A percentile compares a stretch with the other conserved stretches of the same genome.
phyloP scores from a whole-genome alignment of 2,329 filamentous ascomycete species.

The Aschersonia sp. region DNA sequence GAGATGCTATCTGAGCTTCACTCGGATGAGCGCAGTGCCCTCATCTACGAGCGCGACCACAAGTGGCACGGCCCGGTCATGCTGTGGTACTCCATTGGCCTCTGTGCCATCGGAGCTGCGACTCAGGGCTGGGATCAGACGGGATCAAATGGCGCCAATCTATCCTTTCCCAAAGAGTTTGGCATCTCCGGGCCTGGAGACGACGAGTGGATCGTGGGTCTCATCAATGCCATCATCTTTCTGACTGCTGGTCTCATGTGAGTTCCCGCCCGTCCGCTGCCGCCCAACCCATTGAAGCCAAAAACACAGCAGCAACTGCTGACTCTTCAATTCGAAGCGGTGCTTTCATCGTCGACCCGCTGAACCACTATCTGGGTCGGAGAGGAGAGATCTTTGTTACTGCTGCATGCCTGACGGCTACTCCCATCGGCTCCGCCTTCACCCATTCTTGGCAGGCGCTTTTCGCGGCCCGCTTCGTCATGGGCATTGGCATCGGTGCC shows the following conservation, averaged over 20 bases:
- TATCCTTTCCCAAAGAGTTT: constrained; percentile 37
- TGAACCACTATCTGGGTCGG: constrained; percentile 48
- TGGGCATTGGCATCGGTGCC: constrained; percentile 54
- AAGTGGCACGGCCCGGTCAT: constrained; percentile 35
- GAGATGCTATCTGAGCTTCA: constrained; percentile 8
- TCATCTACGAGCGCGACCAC: constrained; percentile 34
- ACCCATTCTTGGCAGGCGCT: constrained; percentile 51
- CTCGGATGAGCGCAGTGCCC: constrained; percentile 16
- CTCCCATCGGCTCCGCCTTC: constrained; percentile 43
- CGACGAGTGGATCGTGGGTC: constrained; percentile 24
- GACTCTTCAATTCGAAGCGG: constrained; percentile 5
- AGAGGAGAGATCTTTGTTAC: constrained; percentile 52
- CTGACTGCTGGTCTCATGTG: constrained; percentile 42
- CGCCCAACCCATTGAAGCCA: not conserved
- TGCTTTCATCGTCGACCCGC: constrained; percentile 22
- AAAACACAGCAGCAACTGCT: not conserved
- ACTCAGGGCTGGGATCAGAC: constrained; percentile 50
- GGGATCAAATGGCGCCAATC: constrained; percentile 42
- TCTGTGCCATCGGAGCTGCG: constrained; percentile 40
- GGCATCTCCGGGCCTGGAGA: constrained; percentile 19
- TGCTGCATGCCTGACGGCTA: constrained; percentile 28
- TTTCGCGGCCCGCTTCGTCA: constrained; percentile 48
- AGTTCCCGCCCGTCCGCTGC: constrained; percentile 10
- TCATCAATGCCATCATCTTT: constrained; percentile 16
- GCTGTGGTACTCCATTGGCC: constrained; percentile 26